Base-by-base conservation (phyloP, 331 rosid species). In the Acacia concinna region DNA sequence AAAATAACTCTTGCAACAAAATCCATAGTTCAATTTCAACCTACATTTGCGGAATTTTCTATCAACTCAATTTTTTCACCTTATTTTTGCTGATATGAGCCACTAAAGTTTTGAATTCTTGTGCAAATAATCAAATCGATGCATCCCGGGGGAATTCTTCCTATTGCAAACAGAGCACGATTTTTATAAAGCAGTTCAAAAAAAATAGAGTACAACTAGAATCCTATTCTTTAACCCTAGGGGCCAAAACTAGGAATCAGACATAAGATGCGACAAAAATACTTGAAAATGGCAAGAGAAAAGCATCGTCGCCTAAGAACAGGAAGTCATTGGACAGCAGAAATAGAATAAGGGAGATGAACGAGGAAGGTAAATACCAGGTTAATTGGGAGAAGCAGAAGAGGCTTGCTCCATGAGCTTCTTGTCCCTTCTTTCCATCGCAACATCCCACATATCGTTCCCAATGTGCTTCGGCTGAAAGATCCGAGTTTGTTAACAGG, bases 381-480 rank as follows among this genome's bases (percentile, higher is more conserved):
- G 8, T 78, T 74, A 86, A 73, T 70, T 81, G 52, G 83, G 64
- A 78, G 79, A 14, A 46, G 86, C 78, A 25, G 83, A 37, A 79
- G 78, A 66, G 13, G 88, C 37, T 41, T 84, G 88, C 37, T 91
- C 97, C 27, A 86, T 6, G 73, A 96, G 91, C 84, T 90, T 93
- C 89, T 96, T 91, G 85, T 96, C 99, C 90, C 98, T 85, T 28
- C 97, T 87, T 64, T 96, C 99, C 98, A 91, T 96, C 47, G 99
- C 98, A 3, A 91, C 97, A 56, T 96, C 99, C 98, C 99, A 96
- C 92, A 91, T 35, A 76, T 96, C 98, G 81, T 82, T 90, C 0
- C 99, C 94, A 69, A 93, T 69, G 84, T 96, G 99, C 91, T 93
- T 96, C 69, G 99, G 97, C 97, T 95, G 89, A 69, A 28, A 85